These are phyloP conservation scores for Astraeus odoratus DNA, from an alignment of 768 basidiomycete genomes.

Conservation along the genomic window DNA sequence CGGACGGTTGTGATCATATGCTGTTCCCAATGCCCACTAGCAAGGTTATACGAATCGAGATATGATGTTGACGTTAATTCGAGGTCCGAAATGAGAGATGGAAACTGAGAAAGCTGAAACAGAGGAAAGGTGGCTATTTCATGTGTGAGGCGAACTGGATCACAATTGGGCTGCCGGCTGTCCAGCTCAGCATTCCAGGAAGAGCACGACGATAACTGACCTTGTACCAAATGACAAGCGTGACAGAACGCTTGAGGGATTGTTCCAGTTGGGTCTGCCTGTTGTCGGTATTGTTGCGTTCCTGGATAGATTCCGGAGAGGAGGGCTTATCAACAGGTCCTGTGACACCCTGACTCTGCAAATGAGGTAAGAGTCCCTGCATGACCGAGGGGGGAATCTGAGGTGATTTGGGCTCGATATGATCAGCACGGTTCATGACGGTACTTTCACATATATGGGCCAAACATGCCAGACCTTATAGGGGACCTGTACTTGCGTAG, in stretches of 20 bases:
- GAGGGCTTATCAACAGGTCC: constrained; percentile 6
- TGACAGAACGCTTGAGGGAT: constrained; percentile 46
- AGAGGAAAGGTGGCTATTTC: constrained; percentile 58
- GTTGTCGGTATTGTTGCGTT: constrained; percentile 10
- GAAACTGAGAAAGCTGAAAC: constrained; percentile 51
- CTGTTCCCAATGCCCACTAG: constrained; percentile 59
- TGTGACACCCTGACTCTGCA: constrained; percentile 1
- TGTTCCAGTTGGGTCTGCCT: constrained; percentile 29
- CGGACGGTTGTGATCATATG: constrained; percentile 55
- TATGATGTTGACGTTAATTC: constrained; percentile 46
- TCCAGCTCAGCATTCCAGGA: constrained; percentile 5
- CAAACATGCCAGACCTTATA: too few species aligned
- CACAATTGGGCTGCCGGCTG: constrained; percentile 36
- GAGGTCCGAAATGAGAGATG: constrained; percentile 47
- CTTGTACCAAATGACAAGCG: constrained; percentile 67
- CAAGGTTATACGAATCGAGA: constrained; percentile 52
- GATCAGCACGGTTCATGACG: constrained; percentile 24
- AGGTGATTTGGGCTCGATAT: constrained; percentile 9
- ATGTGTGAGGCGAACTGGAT: constrained; percentile 53
- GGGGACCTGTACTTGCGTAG: too few species aligned
- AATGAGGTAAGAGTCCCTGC: constrained; percentile 10
- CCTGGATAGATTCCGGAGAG: constrained; percentile 7
- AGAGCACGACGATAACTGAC: constrained; percentile 24
- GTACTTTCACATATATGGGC: too few species aligned
- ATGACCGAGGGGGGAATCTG: constrained; percentile 3